Base-by-base conservation (phyloP, 1,284 basidiomycete genomes). In the Mixia osmundae region DNA sequence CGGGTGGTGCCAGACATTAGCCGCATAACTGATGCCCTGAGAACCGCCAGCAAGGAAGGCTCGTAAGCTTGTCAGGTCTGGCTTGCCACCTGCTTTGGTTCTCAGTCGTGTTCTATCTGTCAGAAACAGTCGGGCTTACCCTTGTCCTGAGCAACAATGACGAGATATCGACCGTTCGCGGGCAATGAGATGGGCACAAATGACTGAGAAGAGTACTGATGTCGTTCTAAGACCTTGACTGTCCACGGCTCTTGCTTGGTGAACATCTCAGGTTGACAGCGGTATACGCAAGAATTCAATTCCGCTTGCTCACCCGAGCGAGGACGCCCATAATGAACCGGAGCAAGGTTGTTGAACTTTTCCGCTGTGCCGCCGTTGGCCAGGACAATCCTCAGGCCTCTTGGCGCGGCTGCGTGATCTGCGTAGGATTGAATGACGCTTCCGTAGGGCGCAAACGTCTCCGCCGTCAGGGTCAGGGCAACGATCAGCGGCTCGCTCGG, bases 311-410 rank as follows among this genome's bases (percentile, higher is more conserved):
- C 26, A 1, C 18, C 22, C 4, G 29, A 11, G 5, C 18, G 14
- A 5, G 33, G 24, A 8, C 25, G 33, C 6, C 16, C 15, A 14
- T 39, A 40, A 6, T 31, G 55, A 24, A 79, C 57, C 4, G 70
- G 59, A 2, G 76, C 67, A 19, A 91, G 65, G 53, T 82, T 76
- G 60, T 89, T 78, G 59, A 76, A 89, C 57, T 94, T 94, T 46
- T 58, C 64, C 1, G 85, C 87, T 1, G 79, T 78, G 25, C 76
- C 80, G 48, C 69, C 73, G 57, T 94, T 94, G 11, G 79, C 83
- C 15, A 64, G 58, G 3, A 76, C 85, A 32, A 80, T 67, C 47
- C 66, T 66, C 25, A 68, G 67, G 20, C 67, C 69, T 34, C 66
- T 68, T 5, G 73, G 72, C n/a, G 63, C 66, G 9, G 70, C 65